These are phyloP conservation scores for Paxillus involutus DNA, from an alignment of 768 basidiomycete species.

Conservation along the genomic window DNA sequence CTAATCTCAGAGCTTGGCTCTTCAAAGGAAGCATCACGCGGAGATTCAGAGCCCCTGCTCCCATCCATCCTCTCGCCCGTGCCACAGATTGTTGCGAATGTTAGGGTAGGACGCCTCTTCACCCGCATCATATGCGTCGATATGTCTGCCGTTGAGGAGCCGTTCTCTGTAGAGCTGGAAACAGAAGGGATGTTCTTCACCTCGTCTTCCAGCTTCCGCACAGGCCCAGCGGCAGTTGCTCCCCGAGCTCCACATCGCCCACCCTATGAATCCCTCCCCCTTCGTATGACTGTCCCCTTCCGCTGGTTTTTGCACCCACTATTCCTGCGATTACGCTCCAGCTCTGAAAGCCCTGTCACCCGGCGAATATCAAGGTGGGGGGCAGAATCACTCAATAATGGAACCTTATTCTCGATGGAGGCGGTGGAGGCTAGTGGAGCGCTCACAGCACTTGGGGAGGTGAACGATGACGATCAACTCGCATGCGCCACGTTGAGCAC, in stretches of 20 bases:
- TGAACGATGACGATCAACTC: conserved; percentile 45
- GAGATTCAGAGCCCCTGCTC: conserved; percentile 15
- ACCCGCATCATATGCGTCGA: conserved; percentile 51
- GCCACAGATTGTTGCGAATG: conserved; percentile 49
- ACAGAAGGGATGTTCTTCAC: conserved; percentile 51
- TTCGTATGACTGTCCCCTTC: conserved; percentile 45
- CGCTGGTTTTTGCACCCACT: conserved; percentile 48
- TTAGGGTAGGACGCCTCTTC: conserved; percentile 50
- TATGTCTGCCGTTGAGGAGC: conserved; percentile 35
- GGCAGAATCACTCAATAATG: conserved; percentile 40
- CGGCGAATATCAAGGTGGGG: conserved; percentile 29
- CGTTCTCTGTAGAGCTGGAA: conserved; percentile 55
- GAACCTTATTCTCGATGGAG: conserved; percentile 61
- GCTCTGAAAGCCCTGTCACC: conserved; percentile 20
- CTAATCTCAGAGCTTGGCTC: conserved; percentile 27
- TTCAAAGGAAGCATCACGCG: conserved; percentile 9
- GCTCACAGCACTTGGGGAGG: conserved; percentile 48
- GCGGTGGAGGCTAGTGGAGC: conserved; percentile 46
- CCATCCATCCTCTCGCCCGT: conserved; percentile 37
- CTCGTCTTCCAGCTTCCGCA: conserved; percentile 42
- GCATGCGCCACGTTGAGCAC: conserved; percentile 41
- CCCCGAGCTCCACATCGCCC: conserved; percentile 9
- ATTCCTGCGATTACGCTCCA: conserved; percentile 52
- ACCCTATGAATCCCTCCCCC: conserved; percentile 38
- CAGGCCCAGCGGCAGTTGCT: conserved; percentile 16